Conservation (phyloP, 2,329 filamentous ascomycete genomes). For the Sphaerulina populicola region DNA sequence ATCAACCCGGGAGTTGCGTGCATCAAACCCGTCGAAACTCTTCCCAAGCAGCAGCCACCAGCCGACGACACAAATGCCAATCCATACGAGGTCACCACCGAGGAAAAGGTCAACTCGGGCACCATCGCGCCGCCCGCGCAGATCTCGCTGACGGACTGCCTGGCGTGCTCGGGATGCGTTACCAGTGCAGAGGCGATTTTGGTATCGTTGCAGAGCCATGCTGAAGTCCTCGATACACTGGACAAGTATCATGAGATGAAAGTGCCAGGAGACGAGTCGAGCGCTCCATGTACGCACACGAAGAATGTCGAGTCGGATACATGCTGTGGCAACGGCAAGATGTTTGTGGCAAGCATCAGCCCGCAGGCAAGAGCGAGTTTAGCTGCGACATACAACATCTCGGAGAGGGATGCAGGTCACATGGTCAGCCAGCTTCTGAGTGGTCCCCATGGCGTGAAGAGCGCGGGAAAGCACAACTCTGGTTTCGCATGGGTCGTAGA, state of each 20-base stretch:
- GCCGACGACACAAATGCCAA: slow-evolving; percentile 31
- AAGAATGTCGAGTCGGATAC: not conserved
- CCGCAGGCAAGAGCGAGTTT: slow-evolving; percentile 85
- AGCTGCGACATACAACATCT: slow-evolving; percentile 71
- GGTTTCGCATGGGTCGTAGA: slow-evolving; percentile 85
- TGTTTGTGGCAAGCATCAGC: slow-evolving; percentile 88
- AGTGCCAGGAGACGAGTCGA: slow-evolving; percentile 2
- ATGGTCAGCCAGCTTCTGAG: slow-evolving; percentile 76
- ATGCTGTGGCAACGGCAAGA: slow-evolving; percentile 47
- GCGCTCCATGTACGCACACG: not conserved
- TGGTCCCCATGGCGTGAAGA: slow-evolving; percentile 59
- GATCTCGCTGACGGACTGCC: slow-evolving; percentile 93
- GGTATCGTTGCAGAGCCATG: slow-evolving; percentile 86
- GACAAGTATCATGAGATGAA: slow-evolving; percentile 47
- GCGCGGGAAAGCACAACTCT: slow-evolving; percentile 63
- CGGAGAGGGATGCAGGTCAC: slow-evolving; percentile 63
- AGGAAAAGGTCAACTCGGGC: slow-evolving; percentile 58
- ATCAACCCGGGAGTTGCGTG: slow-evolving; percentile 95
- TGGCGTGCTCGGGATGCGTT: slow-evolving; percentile 94
- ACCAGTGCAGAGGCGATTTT: slow-evolving; percentile 97
- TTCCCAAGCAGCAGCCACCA: slow-evolving; percentile 56
- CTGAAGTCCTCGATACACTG: slow-evolving; percentile 76
- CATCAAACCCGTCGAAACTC: slow-evolving; percentile 92
- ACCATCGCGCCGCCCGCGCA: slow-evolving; percentile 62
- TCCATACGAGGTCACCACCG: slow-evolving; percentile 81